A percentile compares a stretch with the other conserved stretches of the same genome.
These are phyloP conservation scores for Phytophthora capsici DNA, from an alignment of 352 stramenopile species.

Conservation along the genomic window DNA sequence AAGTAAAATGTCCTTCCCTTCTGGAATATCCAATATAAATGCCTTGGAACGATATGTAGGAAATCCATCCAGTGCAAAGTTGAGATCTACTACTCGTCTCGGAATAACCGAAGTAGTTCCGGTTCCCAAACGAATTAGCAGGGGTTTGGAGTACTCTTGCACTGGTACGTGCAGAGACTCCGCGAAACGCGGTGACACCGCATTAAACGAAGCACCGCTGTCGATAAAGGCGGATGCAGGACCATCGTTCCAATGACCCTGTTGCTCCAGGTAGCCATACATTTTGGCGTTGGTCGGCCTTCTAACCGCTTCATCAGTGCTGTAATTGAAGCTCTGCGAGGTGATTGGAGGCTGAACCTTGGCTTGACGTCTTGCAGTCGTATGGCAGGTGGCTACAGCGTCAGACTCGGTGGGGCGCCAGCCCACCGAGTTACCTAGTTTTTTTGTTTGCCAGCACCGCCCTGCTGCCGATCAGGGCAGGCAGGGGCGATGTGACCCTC, in stretches of 20 bases:
- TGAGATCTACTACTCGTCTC: background rate
- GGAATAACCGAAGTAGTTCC: background rate
- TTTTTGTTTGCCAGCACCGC: background rate
- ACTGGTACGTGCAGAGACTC: background rate
- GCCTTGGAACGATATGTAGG: background rate
- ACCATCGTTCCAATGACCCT: background rate
- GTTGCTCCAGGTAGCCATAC: slow-evolving; percentile 11
- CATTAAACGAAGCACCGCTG: slow-evolving; percentile 7
- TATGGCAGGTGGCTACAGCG: background rate
- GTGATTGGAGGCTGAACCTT: background rate
- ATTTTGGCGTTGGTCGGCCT: background rate
- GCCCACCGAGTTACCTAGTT: too few species aligned
- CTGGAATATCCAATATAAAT: slow-evolving; percentile 10
- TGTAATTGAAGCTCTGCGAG: slow-evolving; percentile 2
- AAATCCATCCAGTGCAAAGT: background rate
- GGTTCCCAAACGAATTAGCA: background rate
- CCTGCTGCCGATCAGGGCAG: background rate
- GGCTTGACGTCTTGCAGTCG: slow-evolving; percentile 1
- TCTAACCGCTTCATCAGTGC: slow-evolving; percentile 5
- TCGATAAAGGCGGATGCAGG: slow-evolving; percentile 13
- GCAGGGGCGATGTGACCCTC: slow-evolving; percentile 2
- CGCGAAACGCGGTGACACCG: slow-evolving; percentile 1
- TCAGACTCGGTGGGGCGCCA: background rate
- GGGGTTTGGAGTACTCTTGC: slow-evolving; percentile 8
- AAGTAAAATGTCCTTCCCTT: slow-evolving; percentile 8